phyloP scores from a whole-genome alignment of 2,329 filamentous ascomycete species.

The Hyphodiscus sp. region DNA sequence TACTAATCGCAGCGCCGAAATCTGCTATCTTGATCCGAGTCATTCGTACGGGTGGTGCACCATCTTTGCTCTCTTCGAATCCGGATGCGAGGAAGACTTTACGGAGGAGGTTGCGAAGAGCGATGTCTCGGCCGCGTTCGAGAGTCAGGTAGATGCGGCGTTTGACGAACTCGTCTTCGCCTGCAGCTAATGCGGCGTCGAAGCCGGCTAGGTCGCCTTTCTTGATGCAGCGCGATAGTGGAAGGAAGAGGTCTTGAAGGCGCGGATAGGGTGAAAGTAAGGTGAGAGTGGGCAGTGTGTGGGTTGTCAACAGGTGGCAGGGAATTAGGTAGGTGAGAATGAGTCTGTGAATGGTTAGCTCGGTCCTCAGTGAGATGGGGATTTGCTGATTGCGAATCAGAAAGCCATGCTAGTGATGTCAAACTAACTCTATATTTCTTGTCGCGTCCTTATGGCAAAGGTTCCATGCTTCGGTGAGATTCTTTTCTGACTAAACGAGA shows the following conservation, averaged over 20 bases:
- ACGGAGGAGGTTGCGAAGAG: constrained; percentile 81
- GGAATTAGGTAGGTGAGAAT: constrained; percentile 95
- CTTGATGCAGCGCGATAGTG: constrained; percentile 73
- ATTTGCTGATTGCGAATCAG: not conserved
- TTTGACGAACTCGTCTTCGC: constrained; percentile 90
- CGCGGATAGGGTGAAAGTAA: constrained; percentile 71
- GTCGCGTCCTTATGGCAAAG: constrained; percentile 67
- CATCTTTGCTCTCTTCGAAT: constrained; percentile 70
- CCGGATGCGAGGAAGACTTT: constrained; percentile 86
- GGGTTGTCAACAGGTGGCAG: constrained; percentile 81
- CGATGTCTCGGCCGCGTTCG: constrained; percentile 86
- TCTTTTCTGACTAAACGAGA: constrained; percentile 60
- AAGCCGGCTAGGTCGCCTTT: constrained; percentile 77
- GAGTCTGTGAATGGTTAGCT: constrained; percentile 45
- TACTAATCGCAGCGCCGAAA: constrained; percentile 76
- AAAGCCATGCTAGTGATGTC: not conserved
- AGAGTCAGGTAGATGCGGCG: constrained; percentile 90
- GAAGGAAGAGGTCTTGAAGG: constrained; percentile 71
- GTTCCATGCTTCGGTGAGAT: constrained; percentile 74
- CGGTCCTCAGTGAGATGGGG: constrained; percentile 16
- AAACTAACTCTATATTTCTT: constrained; percentile 71
- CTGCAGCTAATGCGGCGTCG: constrained; percentile 70
- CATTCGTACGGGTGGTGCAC: constrained; percentile 54
- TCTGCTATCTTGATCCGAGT: constrained; percentile 78
- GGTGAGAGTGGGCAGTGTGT: constrained; percentile 68